Evolutionary conservation across 441 rosid species (phyloP), one percentile per base, ranked within the genome.

Genomic region (Hura crepitans): DNA sequence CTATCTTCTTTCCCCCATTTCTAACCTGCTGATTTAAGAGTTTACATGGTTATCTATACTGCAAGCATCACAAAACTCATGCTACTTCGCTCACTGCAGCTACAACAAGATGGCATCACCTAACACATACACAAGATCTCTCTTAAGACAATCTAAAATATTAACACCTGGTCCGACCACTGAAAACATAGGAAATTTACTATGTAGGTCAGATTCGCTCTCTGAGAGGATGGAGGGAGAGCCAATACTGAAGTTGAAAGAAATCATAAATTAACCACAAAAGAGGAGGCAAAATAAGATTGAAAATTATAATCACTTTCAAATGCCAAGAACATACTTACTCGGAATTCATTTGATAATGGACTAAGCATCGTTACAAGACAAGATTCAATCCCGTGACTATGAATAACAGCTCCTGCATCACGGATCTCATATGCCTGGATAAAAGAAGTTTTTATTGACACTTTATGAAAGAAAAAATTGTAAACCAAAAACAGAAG

Each of bases 401-500:
- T 90, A 80, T 95, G 99, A 83, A 92, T 92, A 75, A 90, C 97
- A 75, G 98, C 91, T 72, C 99, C 99, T 59, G 99, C 96, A 87
- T 92, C 78, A 68, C 90, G 86, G 90, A 83, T 87, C 49, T 89
- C 86, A 74, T 90, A 91, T 60, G 93, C 93, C 98, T 95, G 79
- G 58, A 77, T 68, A 61, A 78, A 59, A 66, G 75, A 27, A 27
- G 33, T 22, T 30, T 47, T 53, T 56, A 43, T 55, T 61, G 39
- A 56, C 47, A 78, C 62, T 22, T 71, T 68, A 35, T 37, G 23
- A 75, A 71, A 61, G 66, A 17, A 72, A 70, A 60, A 68, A 39
- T 22, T 10, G n/a, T 23, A 51, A 37, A 28, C 69, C 46, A 66
- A 64, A 58, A 49, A 57, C 46, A 50, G 45, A 71, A 45, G 64